Base-by-base conservation (phyloP, 495 filamentous ascomycete species). In the Geopyxis carbonaria region DNA sequence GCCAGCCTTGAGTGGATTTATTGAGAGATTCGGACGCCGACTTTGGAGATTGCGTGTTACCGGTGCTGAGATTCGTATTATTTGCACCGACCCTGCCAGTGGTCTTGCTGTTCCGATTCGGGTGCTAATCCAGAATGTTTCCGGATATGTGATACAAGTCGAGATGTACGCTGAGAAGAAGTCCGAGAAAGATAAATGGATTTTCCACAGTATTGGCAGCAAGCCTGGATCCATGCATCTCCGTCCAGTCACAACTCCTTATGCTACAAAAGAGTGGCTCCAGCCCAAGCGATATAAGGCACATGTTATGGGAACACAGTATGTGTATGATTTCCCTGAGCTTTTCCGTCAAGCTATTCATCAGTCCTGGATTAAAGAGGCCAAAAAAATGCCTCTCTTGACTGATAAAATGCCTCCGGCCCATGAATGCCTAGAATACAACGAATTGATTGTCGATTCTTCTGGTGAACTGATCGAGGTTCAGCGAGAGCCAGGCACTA, bases 231-330 rank as follows among this genome's bases (percentile, higher is more conserved):
- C 84, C 23, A 93, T 95, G 80, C 89, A 97, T 56, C 64, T 97
- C 59, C 69, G 84, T 45, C 73, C 85, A 4, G 87, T 94, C 29
- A 77, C 73, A 22, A 82, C 89, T 5, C 89, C 89, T 16, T 95
- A 97, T 63, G 78, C 86, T 20, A 93, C 87, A 51, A 97, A 95
- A 70, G 91, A 93, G 57, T 93, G 86, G 77, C 67, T 95, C 45
- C 89, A 97, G 64, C 89, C 89, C 45, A 97, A 95, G 73, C 73
- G 89, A 42, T 95, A 95, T 75, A 95, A 91, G 74, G 89, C 89
- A 35, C 89, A 97, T 60, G 58, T 97, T 39, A 94, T 95, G 86
- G 89, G 89, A 49, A 97, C 89, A 13, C 89, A 97, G 59, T 97
- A 93, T 49, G 91, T 93, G 43, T 97, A 97, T 59, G 89, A 97